Percentiles rank a stretch among this genome's conserved stretches.
phyloP scores from a whole-genome alignment of 805 yeast genomes.

The Saitoella complicata region DNA sequence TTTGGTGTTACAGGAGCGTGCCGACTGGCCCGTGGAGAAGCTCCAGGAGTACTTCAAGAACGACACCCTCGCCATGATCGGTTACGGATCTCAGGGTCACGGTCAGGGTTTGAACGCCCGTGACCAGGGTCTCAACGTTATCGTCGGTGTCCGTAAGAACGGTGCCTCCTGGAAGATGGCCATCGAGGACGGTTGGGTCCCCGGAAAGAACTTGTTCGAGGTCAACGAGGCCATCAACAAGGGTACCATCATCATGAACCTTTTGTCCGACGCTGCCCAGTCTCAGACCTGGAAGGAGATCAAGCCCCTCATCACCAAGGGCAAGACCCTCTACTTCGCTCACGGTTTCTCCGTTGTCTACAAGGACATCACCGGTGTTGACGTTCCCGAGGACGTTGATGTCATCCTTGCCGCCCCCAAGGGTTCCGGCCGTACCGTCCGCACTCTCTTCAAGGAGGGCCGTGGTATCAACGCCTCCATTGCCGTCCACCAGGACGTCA shows the following conservation, averaged over 20 bases:
- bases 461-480: conserved; percentile 99
- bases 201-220: conserved; percentile 94
- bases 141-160: conserved; percentile 93
- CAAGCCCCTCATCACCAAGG: conserved; percentile 87
- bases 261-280: conserved; percentile 98
- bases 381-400: conserved; percentile 85
- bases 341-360: conserved; percentile 99
- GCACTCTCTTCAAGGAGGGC: conserved; percentile 98
- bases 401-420: conserved; percentile 99
- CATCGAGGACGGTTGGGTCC: conserved; percentile 98
- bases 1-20: conserved; percentile 36
- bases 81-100: conserved; percentile 99
- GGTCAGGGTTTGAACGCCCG: conserved; percentile 99
- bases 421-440: conserved; percentile 99
- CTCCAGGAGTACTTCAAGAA: conserved; percentile 90
- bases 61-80: conserved; percentile 93
- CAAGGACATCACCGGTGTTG: conserved; percentile 94
- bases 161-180: conserved; percentile 99
- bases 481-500: conserved; percentile 98
- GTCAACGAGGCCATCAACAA: conserved; percentile 81
- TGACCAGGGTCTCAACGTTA: conserved; percentile 96
- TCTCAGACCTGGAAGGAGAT: conserved; percentile 88
- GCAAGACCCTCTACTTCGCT: conserved; percentile 95
- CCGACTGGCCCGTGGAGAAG: conserved; percentile 99
- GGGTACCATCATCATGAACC: conserved; percentile 94